Percentiles rank a stretch among this genome's conserved stretches.
Conservation (phyloP, 1,284 basidiomycete genomes). For the Testicularia cyperi region DNA sequence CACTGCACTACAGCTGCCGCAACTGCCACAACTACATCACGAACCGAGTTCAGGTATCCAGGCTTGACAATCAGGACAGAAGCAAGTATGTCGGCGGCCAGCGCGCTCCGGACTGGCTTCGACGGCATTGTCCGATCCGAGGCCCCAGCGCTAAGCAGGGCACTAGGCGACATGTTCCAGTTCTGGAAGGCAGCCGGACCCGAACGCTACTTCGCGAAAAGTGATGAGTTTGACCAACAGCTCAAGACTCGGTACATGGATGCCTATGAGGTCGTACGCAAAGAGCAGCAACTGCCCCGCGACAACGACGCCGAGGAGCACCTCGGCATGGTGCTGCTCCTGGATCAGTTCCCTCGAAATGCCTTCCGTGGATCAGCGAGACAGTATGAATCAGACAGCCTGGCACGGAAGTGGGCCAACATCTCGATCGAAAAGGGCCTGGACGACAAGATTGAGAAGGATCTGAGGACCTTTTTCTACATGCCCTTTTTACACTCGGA, state of each 20-base stretch:
- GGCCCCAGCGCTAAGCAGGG: background rate
- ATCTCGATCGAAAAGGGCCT: conserved; percentile 9
- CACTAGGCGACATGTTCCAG: conserved; percentile 17
- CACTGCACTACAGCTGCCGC: too few relatives aligned
- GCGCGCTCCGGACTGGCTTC: background rate
- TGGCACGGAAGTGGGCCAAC: conserved; percentile 21
- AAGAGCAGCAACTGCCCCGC: conserved; percentile 1
- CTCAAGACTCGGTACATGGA: conserved; percentile 10
- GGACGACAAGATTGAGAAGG: conserved; percentile 6
- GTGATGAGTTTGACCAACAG: conserved; percentile 20
- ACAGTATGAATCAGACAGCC: conserved; percentile 16
- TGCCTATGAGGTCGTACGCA: conserved; percentile 11
- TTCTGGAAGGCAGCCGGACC: conserved; percentile 35
- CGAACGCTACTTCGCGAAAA: conserved; percentile 11
- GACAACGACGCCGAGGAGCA: conserved; percentile 6
- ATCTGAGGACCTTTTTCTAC: conserved; percentile 13
- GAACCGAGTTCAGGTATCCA: too few relatives aligned
- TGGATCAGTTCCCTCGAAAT: conserved; percentile 29
- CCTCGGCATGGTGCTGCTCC: conserved; percentile 28
- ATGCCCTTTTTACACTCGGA: conserved; percentile 28
- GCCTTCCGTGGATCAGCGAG: conserved; percentile 15
- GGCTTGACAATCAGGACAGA: conserved; percentile 4
- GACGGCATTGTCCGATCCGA: background rate
- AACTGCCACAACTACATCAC: too few relatives aligned
- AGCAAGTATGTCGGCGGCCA: background rate